Evolutionary conservation across 1,284 basidiomycete genomes (phyloP), one percentile per base, ranked within the genome.

Genomic region (Coniferiporia weirii): DNA sequence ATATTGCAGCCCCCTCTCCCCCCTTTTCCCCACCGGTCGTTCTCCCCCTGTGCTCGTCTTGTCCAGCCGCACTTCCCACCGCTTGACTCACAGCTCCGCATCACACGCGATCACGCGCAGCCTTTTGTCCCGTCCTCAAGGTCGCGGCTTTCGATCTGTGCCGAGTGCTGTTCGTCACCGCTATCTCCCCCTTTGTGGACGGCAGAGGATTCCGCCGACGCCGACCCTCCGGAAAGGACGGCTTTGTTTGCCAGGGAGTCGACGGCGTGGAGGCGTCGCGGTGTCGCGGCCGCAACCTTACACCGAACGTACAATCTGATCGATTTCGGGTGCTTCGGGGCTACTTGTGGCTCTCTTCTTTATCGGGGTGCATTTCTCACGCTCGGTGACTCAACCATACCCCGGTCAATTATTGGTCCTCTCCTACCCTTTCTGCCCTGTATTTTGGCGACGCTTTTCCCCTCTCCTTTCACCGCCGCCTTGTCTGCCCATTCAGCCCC

Each of bases 251-350:
- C 38, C 19, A 22, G 38, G 43, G 17, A 6, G 38, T 54, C 38
- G 52, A 38, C 20, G 52, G 19, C 52, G 38, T 54, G 38, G 52
- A 54, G 52, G 52, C 52, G 52, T 54, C 52, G 38, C 38, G 52
- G 13, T 40, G 35, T 43, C 40, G 40, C n/a, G 40, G 12, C n/a
- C 40, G 40, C 27, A 43, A n/a, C 40, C 40, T 12, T 43, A n/a
- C 40, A n/a, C n/a, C 40, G 10, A 12, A 13, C 40, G 40, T n/a
- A 43, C n/a, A 12, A 43, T 43, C 40, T 13, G 40, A 43, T 43
- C 40, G 40, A 43, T n/a, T 43, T 43, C 40, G 12, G 12, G 40
- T 43, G n/a, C 40, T 13, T 43, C 40, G 27, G 27, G 27, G 27
- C 27, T 27, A 27, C 2, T 43, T n/a, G 40, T 12, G 40, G n/a